Evolutionary conservation across 2,329 filamentous ascomycete species (phyloP), one percentile per base, ranked within the genome.

Genomic region (Trichoderma lentiforme): DNA sequence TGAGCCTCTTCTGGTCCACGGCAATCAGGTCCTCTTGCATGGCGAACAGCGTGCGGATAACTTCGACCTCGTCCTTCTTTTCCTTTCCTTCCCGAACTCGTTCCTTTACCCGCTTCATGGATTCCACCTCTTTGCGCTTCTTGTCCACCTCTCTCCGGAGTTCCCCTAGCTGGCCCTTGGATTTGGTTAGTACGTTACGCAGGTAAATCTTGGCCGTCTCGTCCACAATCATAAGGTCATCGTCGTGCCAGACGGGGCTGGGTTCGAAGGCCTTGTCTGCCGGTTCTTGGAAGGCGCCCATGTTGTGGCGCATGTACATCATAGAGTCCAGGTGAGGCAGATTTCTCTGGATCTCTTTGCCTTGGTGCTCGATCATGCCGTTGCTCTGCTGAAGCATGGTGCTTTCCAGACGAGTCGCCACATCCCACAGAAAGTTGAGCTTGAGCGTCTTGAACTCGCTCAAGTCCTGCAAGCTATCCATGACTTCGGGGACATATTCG

Each of bases 301-400:
- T 90, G 78, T 99, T 99, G 84, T 99, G 96, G 73, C 92, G 91
- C 71, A 97, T 91, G 81, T 98, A 99, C 96, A 99, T 99, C 87
- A 97, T 93, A 24, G 94, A 97, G 82, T 99, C 97, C 53, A 99
- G 87, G 60, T 92, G 88, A 11, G 96, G 96, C 73, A 92, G 88
- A 79, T 99, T 99, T 72, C 95, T 89, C 14, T 92, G 89, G 64
- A 99, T 96, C 79, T 98, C 95, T 71, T 89, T 87, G 6, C 90
- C 85, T 12, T 98, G 87, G 75, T 92, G 90, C 34, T 92, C 87
- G 75, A 97, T 85, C 73, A 93, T 88, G 51, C 89, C 88, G 4
- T 88, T 89, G 79, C 93, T 95, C 75, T 91, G 89, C 73, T 90
- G 87, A 62, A 98, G 84, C 79, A 94, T 92, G n/a, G 86, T 84